Evolutionary conservation across 2,329 filamentous ascomycete species (phyloP).

Genomic region (Knoxdaviesia capensis): DNA sequence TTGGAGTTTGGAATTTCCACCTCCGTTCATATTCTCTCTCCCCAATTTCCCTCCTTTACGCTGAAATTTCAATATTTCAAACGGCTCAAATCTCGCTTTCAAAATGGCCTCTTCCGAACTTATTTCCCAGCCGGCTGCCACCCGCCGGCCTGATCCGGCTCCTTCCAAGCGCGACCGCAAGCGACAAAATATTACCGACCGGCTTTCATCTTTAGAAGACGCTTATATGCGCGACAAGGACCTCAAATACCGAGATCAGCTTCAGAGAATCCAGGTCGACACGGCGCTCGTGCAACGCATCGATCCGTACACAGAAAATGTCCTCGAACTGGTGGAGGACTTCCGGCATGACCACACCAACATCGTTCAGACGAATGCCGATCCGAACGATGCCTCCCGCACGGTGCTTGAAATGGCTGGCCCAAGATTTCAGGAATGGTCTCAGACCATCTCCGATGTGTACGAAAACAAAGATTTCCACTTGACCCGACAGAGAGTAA

Average conservation of each 20-base stretch:
- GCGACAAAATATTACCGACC: conserved; percentile 62
- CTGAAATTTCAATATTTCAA: no score
- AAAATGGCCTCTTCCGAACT: no score
- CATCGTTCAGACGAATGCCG: conserved; percentile 16
- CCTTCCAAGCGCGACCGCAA: conserved; percentile 80
- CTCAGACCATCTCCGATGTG: conserved; percentile 69
- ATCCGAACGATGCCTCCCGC: conserved; percentile 22
- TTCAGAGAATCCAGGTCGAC: conserved; percentile 81
- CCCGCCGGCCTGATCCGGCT: conserved; percentile 17
- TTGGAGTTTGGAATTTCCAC: conserved; percentile 2
- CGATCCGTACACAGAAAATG: conserved; percentile 54
- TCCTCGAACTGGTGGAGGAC: conserved; percentile 51
- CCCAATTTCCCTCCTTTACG: no score
- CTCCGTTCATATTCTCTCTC: conserved; percentile 8
- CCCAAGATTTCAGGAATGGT: conserved; percentile 67
- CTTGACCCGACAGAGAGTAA: conserved; percentile 62
- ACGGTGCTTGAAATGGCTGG: conserved; percentile 57
- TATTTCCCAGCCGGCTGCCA: conserved; percentile 9
- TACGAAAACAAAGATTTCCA: conserved; percentile 76
- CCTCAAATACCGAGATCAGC: conserved; percentile 67
- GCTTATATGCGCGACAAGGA: conserved; percentile 68
- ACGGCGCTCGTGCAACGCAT: conserved; percentile 71
- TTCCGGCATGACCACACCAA: conserved; percentile 35
- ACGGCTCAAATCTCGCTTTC: no score
- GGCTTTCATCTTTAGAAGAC: conserved; percentile 53